Evolutionary conservation across 495 filamentous ascomycete genomes (phyloP).

Genomic region (Aspergillus campestris): DNA sequence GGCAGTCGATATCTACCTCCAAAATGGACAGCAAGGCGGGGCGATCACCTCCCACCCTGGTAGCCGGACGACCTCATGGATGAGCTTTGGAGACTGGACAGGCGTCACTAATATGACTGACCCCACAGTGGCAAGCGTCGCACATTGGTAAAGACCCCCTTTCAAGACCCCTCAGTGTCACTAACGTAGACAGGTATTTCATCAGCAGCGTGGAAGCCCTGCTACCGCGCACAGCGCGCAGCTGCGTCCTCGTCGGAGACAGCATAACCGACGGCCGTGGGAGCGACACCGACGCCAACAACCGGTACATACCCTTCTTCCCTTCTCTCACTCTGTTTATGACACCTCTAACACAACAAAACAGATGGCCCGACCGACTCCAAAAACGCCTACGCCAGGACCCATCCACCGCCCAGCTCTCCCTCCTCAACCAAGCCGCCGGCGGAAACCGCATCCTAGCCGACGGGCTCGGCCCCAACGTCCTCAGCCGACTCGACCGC

Average conservation of each 20-base stretch:
- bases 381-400: constrained; percentile 44
- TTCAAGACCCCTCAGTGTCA: background rate
- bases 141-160: constrained; percentile 20
- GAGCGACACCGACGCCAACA: constrained; percentile 54
- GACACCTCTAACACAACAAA: background rate
- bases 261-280: constrained; percentile 67
- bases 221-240: constrained; percentile 29
- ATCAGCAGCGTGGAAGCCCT: constrained; percentile 53
- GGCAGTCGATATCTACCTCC: constrained; percentile 51
- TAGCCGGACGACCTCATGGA: constrained; percentile 55
- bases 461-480: constrained; percentile 56
- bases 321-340: background rate
- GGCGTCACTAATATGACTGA: constrained; percentile 37
- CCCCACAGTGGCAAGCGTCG: constrained; percentile 10
- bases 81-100: constrained; percentile 46
- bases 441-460: constrained; percentile 60
- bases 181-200: constrained; percentile 41
- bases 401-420: constrained; percentile 37
- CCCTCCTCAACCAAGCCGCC: constrained; percentile 63
- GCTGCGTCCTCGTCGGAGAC: constrained; percentile 59
- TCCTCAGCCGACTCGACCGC: constrained; percentile 52
- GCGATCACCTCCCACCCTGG: constrained; percentile 60
- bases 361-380: constrained; percentile 59
- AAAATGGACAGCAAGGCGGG: constrained; percentile 45
- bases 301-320: constrained; percentile 36